Conservation (phyloP, 148 eudicot species). For the Rhododendron ovatum region DNA sequence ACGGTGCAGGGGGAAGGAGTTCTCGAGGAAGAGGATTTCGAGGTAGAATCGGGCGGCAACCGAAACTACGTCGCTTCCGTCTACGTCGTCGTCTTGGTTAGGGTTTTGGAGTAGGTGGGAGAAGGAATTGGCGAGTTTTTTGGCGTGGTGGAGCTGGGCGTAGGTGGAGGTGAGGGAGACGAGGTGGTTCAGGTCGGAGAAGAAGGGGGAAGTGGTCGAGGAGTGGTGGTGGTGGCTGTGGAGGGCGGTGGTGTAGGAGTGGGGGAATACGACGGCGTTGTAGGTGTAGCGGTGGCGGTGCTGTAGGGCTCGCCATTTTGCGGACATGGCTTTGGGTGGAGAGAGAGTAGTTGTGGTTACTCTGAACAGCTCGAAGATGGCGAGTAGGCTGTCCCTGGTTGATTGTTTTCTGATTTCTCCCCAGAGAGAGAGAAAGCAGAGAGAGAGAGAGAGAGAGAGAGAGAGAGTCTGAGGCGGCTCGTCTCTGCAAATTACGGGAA, state of each 20-base stretch:
- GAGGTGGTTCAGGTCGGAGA: slow-evolving; percentile 34
- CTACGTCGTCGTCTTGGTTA: slow-evolving; percentile 30
- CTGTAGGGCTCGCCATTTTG: slow-evolving; percentile 94
- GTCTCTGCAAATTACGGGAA: neutral
- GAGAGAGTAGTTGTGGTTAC: neutral
- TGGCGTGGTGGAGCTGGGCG: slow-evolving; percentile 64
- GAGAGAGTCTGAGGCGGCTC: neutral
- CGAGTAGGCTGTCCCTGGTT: neutral
- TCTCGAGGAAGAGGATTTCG: slow-evolving; percentile 76
- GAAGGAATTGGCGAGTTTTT: slow-evolving; percentile 59
- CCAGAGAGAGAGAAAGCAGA: neutral
- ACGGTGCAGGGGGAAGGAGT: slow-evolving; percentile 66
- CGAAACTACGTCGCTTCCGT: slow-evolving; percentile 18
- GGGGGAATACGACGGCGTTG: slow-evolving; percentile 70
- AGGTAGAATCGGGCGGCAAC: slow-evolving; percentile 50
- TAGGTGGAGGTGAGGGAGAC: slow-evolving; percentile 66
- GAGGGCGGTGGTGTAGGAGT: slow-evolving; percentile 40
- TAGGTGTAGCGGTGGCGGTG: slow-evolving; percentile 96
- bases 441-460: neutral
- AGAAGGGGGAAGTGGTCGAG: slow-evolving; percentile 36
- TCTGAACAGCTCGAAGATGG: neutral
- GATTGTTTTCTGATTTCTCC: neutral
- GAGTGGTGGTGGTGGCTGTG: slow-evolving; percentile 31
- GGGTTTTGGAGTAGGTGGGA: slow-evolving; percentile 30
- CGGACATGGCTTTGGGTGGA: slow-evolving; percentile 51